phyloP scores from a whole-genome alignment of 2,329 filamentous ascomycete genomes.

The Alternaria sp. region DNA sequence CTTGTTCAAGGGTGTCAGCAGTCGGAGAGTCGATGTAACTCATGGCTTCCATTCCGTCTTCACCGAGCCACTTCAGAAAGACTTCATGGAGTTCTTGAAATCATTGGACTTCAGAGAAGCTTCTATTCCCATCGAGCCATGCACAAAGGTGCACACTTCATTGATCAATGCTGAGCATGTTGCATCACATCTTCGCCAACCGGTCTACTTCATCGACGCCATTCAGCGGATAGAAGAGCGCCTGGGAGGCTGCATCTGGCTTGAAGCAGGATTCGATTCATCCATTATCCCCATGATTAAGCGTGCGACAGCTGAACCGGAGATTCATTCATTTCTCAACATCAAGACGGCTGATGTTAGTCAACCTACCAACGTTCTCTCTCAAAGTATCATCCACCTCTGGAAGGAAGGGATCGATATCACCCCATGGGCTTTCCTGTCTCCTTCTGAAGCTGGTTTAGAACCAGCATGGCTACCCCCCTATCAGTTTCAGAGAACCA shows the following conservation, averaged over 20 bases:
- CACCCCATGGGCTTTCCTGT: constrained; percentile 51
- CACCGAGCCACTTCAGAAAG: constrained; percentile 35
- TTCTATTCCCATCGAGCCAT: constrained; percentile 9
- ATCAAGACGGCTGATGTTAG: constrained; percentile 9
- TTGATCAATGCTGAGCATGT: not conserved
- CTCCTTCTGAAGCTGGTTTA: constrained; percentile 30
- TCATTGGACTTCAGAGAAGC: constrained; percentile 3
- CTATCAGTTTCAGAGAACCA: constrained; percentile 33
- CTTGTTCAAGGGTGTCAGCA: not conserved
- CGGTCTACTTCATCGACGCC: constrained; percentile 56
- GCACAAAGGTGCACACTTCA: not conserved
- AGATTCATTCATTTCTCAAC: constrained; percentile 4
- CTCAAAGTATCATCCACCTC: constrained; percentile 38
- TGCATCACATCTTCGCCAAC: constrained; percentile 50
- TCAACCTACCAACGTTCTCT: constrained; percentile 21
- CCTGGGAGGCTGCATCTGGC: constrained; percentile 24
- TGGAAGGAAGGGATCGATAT: constrained; percentile 51
- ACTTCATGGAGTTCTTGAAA: constrained; percentile 8
- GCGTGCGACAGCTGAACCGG: constrained; percentile 25
- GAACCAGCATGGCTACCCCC: constrained; percentile 33
- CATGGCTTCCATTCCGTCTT: constrained; percentile 40
- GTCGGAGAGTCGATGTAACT: constrained; percentile 34
- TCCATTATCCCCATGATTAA: constrained; percentile 38
- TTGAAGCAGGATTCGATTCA: constrained; percentile 31
- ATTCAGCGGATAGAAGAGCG: constrained; percentile 47